Evolutionary conservation across 805 yeast genomes (phyloP).

Genomic region (Kluyveromyces siamensis): DNA sequence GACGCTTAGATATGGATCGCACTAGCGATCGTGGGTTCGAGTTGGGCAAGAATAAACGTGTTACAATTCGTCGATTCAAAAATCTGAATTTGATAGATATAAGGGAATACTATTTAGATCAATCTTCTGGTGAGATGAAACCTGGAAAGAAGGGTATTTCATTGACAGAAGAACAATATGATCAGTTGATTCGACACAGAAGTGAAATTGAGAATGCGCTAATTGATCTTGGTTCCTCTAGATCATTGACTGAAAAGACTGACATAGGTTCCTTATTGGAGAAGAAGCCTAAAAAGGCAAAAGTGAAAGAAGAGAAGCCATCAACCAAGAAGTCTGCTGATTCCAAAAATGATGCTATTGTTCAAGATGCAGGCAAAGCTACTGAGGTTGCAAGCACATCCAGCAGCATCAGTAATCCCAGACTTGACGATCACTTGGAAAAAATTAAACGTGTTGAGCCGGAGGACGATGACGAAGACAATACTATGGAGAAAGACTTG

Average conservation of each 20-base stretch:
- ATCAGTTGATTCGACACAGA: slow-evolving; percentile 27
- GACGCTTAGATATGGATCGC: neutral
- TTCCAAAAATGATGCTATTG: neutral
- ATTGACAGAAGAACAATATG: slow-evolving; percentile 30
- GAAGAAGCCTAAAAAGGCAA: slow-evolving; percentile 14
- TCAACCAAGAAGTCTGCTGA: neutral
- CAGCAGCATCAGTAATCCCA: slow-evolving; percentile 4
- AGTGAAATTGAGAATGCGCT: slow-evolving; percentile 30
- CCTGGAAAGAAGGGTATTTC: slow-evolving; percentile 70
- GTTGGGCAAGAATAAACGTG: slow-evolving; percentile 55
- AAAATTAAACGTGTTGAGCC: slow-evolving; percentile 13
- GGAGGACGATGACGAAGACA: slow-evolving; percentile 20
- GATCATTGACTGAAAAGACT: slow-evolving; percentile 16
- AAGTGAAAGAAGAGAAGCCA: slow-evolving; percentile 16
- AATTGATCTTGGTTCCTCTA: slow-evolving; percentile 28
- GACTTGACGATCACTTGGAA: slow-evolving; percentile 9
- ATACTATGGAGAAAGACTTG: slow-evolving; percentile 7
- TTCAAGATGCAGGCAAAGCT: neutral
- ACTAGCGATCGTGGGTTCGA: slow-evolving; percentile 18
- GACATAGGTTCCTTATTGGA: neutral
- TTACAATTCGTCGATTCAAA: slow-evolving; percentile 65
- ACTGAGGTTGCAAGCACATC: neutral
- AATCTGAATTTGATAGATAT: slow-evolving; percentile 66
- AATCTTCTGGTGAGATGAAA: slow-evolving; percentile 46
- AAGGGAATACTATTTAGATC: slow-evolving; percentile 67